A percentile compares a stretch with the other conserved stretches of the same genome.
These are phyloP conservation scores for Capsicum rhomboideum DNA, from an alignment of 257 asterid species.

Conservation along the genomic window DNA sequence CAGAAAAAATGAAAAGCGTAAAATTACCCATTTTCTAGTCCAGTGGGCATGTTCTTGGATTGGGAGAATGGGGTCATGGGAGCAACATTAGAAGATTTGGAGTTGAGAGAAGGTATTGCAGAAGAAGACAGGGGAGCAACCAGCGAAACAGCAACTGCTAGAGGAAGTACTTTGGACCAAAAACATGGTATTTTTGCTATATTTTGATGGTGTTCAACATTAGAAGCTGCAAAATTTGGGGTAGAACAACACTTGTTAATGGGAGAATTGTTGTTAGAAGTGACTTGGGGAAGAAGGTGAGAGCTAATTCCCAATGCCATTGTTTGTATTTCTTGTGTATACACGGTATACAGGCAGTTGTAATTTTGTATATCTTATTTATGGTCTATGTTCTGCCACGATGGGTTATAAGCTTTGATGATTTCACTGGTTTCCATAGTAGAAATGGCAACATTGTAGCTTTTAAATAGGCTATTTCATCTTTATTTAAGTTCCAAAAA, in stretches of 20 bases:
- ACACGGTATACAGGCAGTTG: neutral
- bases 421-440: too few species aligned
- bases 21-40: conserved; percentile 66
- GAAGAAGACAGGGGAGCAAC: conserved; percentile 55
- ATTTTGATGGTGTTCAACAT: neutral
- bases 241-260: neutral
- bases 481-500: too few species aligned
- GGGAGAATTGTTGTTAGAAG: neutral
- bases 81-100: conserved; percentile 31
- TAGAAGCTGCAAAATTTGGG: neutral
- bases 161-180: conserved; percentile 30
- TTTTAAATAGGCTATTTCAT: too few species aligned
- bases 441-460: too few species aligned
- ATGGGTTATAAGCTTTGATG: neutral
- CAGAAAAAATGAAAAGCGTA: neutral
- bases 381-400: neutral
- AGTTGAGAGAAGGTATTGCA: conserved; percentile 57
- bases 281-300: neutral
- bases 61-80: conserved; percentile 77
- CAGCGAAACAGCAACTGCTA: conserved; percentile 57
- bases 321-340: neutral
- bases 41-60: conserved; percentile 66
- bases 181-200: neutral
- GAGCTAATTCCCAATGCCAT: neutral
- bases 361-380: neutral